Base-by-base conservation (phyloP, 352 stramenopile genomes). In the Phytophthora syringae region DNA sequence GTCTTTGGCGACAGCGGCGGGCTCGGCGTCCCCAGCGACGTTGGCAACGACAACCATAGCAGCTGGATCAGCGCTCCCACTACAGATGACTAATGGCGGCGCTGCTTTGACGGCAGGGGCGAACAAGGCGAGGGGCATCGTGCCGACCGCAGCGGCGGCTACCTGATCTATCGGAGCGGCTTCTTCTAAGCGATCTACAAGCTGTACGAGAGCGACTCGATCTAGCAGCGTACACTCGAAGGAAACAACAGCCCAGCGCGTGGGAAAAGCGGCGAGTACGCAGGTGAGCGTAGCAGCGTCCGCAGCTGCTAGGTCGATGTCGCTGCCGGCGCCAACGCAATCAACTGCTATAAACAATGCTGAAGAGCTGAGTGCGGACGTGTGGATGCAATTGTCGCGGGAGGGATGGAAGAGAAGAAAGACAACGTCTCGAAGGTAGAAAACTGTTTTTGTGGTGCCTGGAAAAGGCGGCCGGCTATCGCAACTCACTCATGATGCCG, bases 61-160 rank as follows among this genome's bases (percentile, higher is more conserved):
- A 16, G 39, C 18, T 16, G 39, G 39, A 16, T 24, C 39, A 25
- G 39, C 34, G 34, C 18, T 6, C 34, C 84, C 86, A 40, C 12
- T 6, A 40, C 1, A 2, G 34, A 40, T 6, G 5, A 40, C 34
- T 40, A 40, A 40, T 40, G 34, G 12, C 5, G 34, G 34, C 34
- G 34, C 11, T 40, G 34, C 34, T 18, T 40, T 40, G 12, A 18
- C 15, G 34, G 34, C 34, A 18, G 15, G 1, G 9, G 15, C 18
- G 34, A 42, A 25, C 27, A 25, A 53, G n/a, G 27, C 15, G 16
- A 53, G 27, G 32, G 5, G 15, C n/a, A 32, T 16, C 27, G 27
- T 32, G 27, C 5, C 25, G 24, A 53, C 7, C 16, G 25, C 15
- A 40, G 25, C 47, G 47, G 25, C 27, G 27, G 47, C 25, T 40